phyloP scores from a whole-genome alignment of 2,329 filamentous ascomycete species.

The Cadophora gregata region DNA sequence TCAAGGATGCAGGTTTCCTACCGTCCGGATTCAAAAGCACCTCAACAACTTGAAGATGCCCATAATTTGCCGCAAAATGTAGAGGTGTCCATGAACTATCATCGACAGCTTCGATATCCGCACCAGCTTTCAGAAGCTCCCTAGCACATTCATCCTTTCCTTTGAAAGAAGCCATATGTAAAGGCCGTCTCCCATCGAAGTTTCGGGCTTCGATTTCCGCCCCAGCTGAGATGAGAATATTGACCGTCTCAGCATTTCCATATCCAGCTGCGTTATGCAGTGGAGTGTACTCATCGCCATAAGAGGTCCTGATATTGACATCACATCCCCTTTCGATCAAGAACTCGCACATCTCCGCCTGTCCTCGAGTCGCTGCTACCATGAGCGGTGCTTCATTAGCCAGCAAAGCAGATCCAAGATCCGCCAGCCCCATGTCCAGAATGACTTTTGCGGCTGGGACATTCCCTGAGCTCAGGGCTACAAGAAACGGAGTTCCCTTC shows the following conservation, averaged over 20 bases:
- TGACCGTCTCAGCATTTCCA: slow-evolving; percentile 2
- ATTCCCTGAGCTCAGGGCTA: not conserved
- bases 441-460: not conserved
- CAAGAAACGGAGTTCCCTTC: not conserved
- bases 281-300: slow-evolving; percentile 13
- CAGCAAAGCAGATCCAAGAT: not conserved
- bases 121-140: not conserved
- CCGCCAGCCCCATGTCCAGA: not conserved
- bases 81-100: slow-evolving; percentile 7
- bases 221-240: not conserved
- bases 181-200: slow-evolving; percentile 1
- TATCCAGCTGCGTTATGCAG: slow-evolving; percentile 5
- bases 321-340: slow-evolving; percentile 11
- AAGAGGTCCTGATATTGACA: slow-evolving; percentile 3
- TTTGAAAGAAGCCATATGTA: slow-evolving; percentile 17
- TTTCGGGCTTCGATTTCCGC: slow-evolving; percentile 1
- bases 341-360: slow-evolving; percentile 7
- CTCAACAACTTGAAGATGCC: not conserved
- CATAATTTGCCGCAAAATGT: not conserved
- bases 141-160: not conserved
- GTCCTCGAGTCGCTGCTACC: slow-evolving; percentile 10
- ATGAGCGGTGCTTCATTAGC: slow-evolving; percentile 11
- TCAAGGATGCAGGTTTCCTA: not conserved
- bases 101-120: slow-evolving; percentile 2
- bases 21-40: not conserved